Conservation (phyloP, 352 stramenopile species). For the Globisporangium paddicum region DNA sequence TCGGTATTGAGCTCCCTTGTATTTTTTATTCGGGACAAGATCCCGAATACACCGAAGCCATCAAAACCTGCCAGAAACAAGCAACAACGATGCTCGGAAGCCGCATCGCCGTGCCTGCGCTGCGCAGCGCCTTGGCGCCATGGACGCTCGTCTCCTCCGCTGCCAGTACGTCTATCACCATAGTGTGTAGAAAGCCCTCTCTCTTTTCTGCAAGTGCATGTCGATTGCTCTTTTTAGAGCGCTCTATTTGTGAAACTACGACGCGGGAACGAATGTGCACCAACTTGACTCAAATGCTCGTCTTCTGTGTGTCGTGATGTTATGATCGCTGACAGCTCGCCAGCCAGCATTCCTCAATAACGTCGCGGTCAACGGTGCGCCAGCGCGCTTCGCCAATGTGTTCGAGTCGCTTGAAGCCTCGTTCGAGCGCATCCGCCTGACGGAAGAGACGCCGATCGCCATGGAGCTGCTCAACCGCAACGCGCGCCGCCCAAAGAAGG, state of each 20-base stretch:
- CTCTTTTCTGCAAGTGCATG: not conserved
- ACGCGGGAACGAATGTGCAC: not conserved
- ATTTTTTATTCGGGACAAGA: no score
- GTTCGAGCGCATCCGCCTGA: conserved; percentile 39
- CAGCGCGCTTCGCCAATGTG: conserved; percentile 9
- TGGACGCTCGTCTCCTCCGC: conserved; percentile 27
- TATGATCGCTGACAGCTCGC: not conserved
- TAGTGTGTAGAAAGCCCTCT: not conserved
- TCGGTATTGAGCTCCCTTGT: no score
- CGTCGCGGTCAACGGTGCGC: not conserved
- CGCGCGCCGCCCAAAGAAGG: conserved; percentile 80
- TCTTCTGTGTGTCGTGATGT: not conserved
- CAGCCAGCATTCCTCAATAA: conserved; percentile 13
- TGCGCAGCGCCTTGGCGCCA: conserved; percentile 28
- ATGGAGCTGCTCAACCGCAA: conserved; percentile 86
- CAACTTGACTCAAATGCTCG: not conserved
- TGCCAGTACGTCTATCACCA: not conserved
- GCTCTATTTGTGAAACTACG: conserved; percentile 11
- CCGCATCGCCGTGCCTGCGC: conserved; percentile 19
- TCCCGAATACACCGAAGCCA: no score
- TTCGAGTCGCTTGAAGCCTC: conserved; percentile 16
- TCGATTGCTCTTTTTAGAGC: not conserved
- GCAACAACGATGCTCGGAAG: conserved; percentile 15
- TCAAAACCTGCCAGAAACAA: conserved; percentile 11
- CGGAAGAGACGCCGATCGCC: conserved; percentile 42